A percentile compares a stretch with the other conserved stretches of the same genome.
These are phyloP conservation scores for Colletotrichum chrysophilum DNA, from an alignment of 2,329 filamentous ascomycete species.

Conservation along the genomic window DNA sequence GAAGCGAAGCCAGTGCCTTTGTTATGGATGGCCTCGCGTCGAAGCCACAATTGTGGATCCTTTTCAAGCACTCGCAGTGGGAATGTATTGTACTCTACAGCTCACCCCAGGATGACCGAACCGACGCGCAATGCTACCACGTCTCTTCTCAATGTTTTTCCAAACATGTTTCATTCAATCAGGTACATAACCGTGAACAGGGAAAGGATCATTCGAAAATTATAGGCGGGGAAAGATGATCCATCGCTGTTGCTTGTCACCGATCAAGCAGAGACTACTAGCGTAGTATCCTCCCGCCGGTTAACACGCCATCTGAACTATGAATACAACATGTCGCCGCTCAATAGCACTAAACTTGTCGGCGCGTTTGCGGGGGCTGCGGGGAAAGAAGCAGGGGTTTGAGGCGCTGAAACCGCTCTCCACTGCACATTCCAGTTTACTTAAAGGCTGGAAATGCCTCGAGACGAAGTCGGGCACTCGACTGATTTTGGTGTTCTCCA, in stretches of 20 bases:
- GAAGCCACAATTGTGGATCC: not conserved
- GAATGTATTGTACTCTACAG: not conserved
- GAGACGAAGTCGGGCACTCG: not conserved
- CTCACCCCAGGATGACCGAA: too few species aligned
- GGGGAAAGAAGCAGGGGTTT: not conserved
- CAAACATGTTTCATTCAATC: not conserved
- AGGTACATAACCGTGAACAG: not conserved
- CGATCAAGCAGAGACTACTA: constrained; percentile 40
- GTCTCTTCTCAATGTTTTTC: not conserved
- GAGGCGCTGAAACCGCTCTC: not conserved
- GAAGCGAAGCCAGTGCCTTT: not conserved
- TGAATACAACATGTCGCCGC: not conserved
- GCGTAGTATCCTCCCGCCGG: not conserved
- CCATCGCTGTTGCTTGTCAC: constrained; percentile 58
- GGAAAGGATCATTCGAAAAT: constrained; percentile 35
- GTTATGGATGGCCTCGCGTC: not conserved
- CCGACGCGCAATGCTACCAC: too few species aligned
- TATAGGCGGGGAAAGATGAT: constrained; percentile 54
- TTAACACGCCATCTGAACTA: not conserved
- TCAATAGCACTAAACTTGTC: not conserved
- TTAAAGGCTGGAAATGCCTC: not conserved
- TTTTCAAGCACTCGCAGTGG: not conserved
- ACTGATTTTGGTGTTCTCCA: not conserved
- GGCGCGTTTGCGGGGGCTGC: not conserved
- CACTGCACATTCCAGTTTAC: not conserved